Base-by-base conservation (phyloP, 305 asterid species). In the Rubia peregrina region DNA sequence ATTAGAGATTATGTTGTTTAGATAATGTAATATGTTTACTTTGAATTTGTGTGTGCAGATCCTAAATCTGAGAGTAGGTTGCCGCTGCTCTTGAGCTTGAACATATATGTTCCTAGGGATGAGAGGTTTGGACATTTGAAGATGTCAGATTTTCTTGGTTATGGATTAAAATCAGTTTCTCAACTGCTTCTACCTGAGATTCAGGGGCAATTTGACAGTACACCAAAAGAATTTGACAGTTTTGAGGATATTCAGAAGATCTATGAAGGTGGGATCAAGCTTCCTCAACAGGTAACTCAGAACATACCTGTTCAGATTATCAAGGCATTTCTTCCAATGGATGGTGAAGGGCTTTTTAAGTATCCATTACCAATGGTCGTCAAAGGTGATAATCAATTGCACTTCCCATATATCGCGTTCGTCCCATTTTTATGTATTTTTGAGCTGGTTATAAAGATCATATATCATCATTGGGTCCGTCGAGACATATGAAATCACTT, bases 81-180 rank as follows among this genome's bases (percentile, higher is more conserved):
- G 61, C 86, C 90, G 61, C 19, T 89, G 38, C 76, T 79, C 3
- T 14, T 73, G 81, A 85, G 87, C 73, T 79, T 90, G 42, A 76
- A 76, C 69, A 82, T 88, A 16, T 90, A 88, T 59, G 95, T 90
- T 0, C 96, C 95, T 8, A 81, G 92, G 75, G 92, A 90, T 13
- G 96, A 90, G 77, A 81, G 90, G 0, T 90, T 87, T 41, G 87
- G 91, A 24, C 92, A 88, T 76, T 44, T 88, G 82, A 90, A 88
- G 88, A 64, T 86, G 86, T 82, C 95, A 42, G 89, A 87, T 78
- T 85, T 88, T 69, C 82, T 85, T 43, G 86, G 80, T 11, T 75
- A 79, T 72, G 88, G 86, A 26, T 77, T 88, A 17, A 90, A 90
- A 76, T 78, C 90, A 43, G 71, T 90, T 40, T 73, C 79, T 26